phyloP scores from a whole-genome alignment of 1,284 basidiomycete genomes.

The Sporisorium scitamineum region DNA sequence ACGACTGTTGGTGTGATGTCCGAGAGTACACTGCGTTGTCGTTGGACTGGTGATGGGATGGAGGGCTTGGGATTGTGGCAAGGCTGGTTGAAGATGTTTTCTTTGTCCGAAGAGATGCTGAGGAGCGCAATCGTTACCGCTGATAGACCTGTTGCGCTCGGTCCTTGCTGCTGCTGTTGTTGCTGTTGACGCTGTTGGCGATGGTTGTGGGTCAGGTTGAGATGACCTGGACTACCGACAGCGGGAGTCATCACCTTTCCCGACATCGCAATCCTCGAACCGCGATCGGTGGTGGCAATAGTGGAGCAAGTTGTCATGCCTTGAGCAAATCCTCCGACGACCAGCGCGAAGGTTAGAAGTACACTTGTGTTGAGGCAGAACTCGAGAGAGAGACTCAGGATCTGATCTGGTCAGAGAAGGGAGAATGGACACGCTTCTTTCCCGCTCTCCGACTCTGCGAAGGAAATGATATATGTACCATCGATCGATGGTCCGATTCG shows the following conservation, averaged over 20 bases:
- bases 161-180: not conserved
- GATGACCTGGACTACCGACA: not conserved
- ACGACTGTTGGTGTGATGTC: not conserved
- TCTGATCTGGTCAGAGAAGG: not conserved
- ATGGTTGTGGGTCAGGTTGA: not conserved
- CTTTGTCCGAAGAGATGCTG: not conserved
- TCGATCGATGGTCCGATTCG: too few relatives aligned
- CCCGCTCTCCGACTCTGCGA: not conserved
- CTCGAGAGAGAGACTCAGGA: not conserved
- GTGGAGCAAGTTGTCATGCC: not conserved
- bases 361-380: not conserved
- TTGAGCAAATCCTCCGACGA: not conserved
- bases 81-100: too few relatives aligned
- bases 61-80: not conserved
- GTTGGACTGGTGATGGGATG: not conserved
- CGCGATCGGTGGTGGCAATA: not conserved
- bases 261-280: not conserved
- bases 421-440: not conserved
- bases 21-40: not conserved
- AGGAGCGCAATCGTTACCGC: not conserved
- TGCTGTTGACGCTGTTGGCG: not conserved
- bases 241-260: not conserved
- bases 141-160: not conserved
- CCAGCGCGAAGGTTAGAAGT: not conserved
- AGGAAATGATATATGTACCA: not conserved